These are phyloP conservation scores for Candolleomyces aberdarensis DNA, from an alignment of 768 basidiomycete species.

Conservation along the genomic window DNA sequence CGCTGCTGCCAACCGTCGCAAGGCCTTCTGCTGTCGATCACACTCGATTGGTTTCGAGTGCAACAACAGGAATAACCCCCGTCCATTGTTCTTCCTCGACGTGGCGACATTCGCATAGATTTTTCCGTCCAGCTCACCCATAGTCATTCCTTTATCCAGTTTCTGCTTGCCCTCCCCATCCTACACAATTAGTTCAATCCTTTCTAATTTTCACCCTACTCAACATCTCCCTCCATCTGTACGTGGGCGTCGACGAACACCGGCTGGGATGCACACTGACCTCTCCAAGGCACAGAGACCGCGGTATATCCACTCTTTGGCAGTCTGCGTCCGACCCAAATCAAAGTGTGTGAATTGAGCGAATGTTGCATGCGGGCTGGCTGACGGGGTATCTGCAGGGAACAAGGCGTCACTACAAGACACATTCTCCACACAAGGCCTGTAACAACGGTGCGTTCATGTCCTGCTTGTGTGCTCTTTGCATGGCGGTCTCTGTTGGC, in stretches of 20 bases:
- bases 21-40: slow-evolving; percentile 24
- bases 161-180: slow-evolving; percentile 12
- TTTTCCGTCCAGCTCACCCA: slow-evolving; percentile 36
- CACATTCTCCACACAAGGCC: background rate
- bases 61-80: slow-evolving; percentile 27
- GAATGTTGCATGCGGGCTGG: background rate
- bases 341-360: background rate
- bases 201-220: slow-evolving; percentile 16
- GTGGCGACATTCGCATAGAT: slow-evolving; percentile 32
- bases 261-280: background rate
- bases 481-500: slow-evolving; percentile 8
- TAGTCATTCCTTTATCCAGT: slow-evolving; percentile 47
- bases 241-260: background rate
- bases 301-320: background rate
- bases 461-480: background rate
- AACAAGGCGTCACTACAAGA: background rate
- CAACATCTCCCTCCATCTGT: background rate
- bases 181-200: slow-evolving; percentile 28
- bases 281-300: background rate
- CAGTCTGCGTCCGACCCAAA: background rate
- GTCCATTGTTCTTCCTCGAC: slow-evolving; percentile 29
- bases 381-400: background rate
- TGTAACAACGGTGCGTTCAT: slow-evolving; percentile 1
- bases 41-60: slow-evolving; percentile 58
- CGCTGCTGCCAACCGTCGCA: slow-evolving; percentile 28